Percentiles rank a stretch among this genome's conserved stretches.
Conservation (phyloP, 2,329 filamentous ascomycete species). For the Neurospora sp. region DNA sequence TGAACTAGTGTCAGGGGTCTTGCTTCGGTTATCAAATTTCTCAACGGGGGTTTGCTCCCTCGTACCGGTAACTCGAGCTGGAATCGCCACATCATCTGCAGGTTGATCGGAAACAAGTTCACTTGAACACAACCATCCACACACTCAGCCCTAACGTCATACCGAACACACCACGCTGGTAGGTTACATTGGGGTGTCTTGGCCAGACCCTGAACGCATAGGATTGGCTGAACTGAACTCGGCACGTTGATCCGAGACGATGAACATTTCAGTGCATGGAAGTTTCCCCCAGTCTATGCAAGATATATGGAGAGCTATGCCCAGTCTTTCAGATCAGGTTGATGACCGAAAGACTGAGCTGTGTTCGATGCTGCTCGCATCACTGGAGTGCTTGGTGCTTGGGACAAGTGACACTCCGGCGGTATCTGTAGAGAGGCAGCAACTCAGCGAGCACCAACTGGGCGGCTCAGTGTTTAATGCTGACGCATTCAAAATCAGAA, state of each 20-base stretch:
- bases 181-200: not conserved
- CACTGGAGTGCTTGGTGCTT: not conserved
- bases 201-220: not conserved
- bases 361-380: not conserved
- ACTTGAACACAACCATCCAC: not conserved
- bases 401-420: not conserved
- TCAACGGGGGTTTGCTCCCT: not conserved
- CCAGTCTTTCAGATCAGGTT: not conserved
- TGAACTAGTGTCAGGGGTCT: not conserved
- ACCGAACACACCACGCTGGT: not conserved
- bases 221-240: not conserved
- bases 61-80: not conserved
- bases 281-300: not conserved
- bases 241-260: not conserved
- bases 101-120: not conserved
- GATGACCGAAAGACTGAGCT: not conserved
- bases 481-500: not conserved
- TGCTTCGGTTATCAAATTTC: not conserved
- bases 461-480: not conserved
- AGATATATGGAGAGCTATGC: not conserved
- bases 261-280: not conserved
- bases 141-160: not conserved
- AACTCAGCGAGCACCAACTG: not conserved
- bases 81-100: not conserved
- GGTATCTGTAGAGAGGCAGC: not conserved